Base-by-base conservation (phyloP, 2,329 filamentous ascomycete species). In the Zymoseptoria passerinii region DNA sequence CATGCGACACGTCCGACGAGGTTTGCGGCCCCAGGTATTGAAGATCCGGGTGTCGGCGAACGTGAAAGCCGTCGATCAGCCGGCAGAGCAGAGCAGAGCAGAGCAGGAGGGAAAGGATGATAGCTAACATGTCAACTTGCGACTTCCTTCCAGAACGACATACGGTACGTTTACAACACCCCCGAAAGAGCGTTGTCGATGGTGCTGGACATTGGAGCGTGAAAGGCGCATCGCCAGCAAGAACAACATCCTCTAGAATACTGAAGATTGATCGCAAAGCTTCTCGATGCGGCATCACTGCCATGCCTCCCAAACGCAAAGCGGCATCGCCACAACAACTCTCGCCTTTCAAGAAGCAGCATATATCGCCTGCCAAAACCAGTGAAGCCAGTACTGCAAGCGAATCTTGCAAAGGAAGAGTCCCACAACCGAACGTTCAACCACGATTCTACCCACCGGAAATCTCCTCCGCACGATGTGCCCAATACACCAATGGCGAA, bases 371-470 rank as follows among this genome's bases (percentile, higher is more conserved):
- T 9, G 10, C 53, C 18, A 35, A 61, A 20, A 44, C 35, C 29
- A 57, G 57, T 55, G 53, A 48, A 18, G 48, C 54, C 8, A 29
- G 28, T 18, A 49, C 55, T 0, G 73, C 73, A 63, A 73, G 75
- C 59, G 70, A 75, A 56, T 57, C 59, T 10, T 60, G 58, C 68
- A 70, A 29, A 56, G 57, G 69, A 29, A 73, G 74, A 66, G 72
- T 73, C 63, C 58, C 65, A 58, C 65, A 70, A 50, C 72, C 73
- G 16, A 75, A 77, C 35, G 73, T 79, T 7, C 73, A 79, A 49
- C 68, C 76, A 28, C 83, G 88, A 52, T 96, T 86, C 75, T 96
- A 96, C 66, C 90, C 90, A 0, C 82, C 83, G 0, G 90, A 95
- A 70, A 95, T 96, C 86, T 88, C 81, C 75, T 94, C 90, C 67